Evolutionary conservation across 2,329 filamentous ascomycete genomes (phyloP), one percentile per base, ranked within the genome.

Genomic region (Penicillium sp.): DNA sequence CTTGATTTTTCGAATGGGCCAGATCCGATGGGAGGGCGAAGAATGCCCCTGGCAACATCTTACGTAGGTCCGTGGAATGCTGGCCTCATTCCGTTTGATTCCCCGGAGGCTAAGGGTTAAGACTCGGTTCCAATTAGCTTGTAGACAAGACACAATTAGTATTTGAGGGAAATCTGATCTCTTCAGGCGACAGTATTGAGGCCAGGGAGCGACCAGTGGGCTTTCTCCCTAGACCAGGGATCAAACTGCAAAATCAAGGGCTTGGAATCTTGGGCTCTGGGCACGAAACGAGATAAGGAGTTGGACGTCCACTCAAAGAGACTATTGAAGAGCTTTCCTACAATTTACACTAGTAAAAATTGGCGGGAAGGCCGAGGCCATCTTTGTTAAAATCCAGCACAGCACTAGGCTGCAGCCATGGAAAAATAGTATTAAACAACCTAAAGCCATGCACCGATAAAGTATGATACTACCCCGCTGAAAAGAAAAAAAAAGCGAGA

Each of bases 361-460:
- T 3, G 29, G 29, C 4, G 26, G 23, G 26, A 11, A 47, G 9
- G 6, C 13, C n/a, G 31, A 48, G 6, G 46, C 13, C n/a, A 14
- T 25, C 13, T 25, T 25, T 35, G 21, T 37, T 56, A 39, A 16
- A 59, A 16, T 54, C 45, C 42, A 46, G 33, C 50, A 42, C 52
- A 53, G 39, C 54, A 37, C 50, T 53, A 48, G 45, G 44, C 47
- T 39, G 51, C 50, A 45, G 29, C 31, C 57, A 14, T 49, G 25
- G 26, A 33, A 31, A 33, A 53, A 65, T 59, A 66, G 46, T 66
- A 67, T 67, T 67, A 67, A 66, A 67, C 62, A 66, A 54, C 59
- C 52, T 67, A 67, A 42, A 58, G 52, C 47, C 55, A 61, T 60
- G 62, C 58, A 62, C 60, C 54, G 53, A 47, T 54, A 50, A 43